Base-by-base conservation (phyloP, 805 yeast species). In the Pichia gijzeniarum region DNA sequence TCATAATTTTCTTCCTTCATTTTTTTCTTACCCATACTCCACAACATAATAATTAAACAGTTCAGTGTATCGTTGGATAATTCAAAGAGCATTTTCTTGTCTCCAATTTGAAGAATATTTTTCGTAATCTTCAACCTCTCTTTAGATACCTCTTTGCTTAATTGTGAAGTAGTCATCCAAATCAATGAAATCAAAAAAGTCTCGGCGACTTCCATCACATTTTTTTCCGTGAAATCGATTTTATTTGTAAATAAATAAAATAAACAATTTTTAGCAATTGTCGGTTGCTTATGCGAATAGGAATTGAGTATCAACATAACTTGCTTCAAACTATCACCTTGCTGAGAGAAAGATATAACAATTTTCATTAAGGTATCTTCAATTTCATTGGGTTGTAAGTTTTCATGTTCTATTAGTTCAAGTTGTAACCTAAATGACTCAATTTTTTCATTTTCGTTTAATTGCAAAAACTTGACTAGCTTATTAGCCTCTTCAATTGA, bases 1-100 rank as follows among this genome's bases (percentile, higher is more conserved):
- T 16, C 10, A 34, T 20, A 45, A 1, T 49, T 60, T 14, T 36
- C 40, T 6, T 35, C 44, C 28, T 56, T 70, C 25, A 56, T 58
- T 16, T 54, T 49, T 16, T 53, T 49, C 34, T 68, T 68, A 0
- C 69, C 73, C 17, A 53, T 44, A 40, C 68, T 70, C 73, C 74
- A 71, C 17, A 71, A 46, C 22, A 71, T 45, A 1, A 72, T 61
- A 0, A 66, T 56, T 5, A 64, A 41, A 35, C 69, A 56, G 5
- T 68, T 59, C 6, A 62, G 45, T 5, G 68, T 54, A 14, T 56
- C 55, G 28, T 54, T 58, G 0, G 67, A 55, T 2, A 71, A 46
- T 0, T 51, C n/a, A 48, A 32, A 38, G 6, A 38, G 16, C 4
- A 69, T 48, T 5, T 55, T 50, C 33, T 53, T 61, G 37, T 69